Evolutionary conservation across 345 rosid genomes (phyloP), one percentile per base, ranked within the genome.

Genomic region (Salix viminalis): DNA sequence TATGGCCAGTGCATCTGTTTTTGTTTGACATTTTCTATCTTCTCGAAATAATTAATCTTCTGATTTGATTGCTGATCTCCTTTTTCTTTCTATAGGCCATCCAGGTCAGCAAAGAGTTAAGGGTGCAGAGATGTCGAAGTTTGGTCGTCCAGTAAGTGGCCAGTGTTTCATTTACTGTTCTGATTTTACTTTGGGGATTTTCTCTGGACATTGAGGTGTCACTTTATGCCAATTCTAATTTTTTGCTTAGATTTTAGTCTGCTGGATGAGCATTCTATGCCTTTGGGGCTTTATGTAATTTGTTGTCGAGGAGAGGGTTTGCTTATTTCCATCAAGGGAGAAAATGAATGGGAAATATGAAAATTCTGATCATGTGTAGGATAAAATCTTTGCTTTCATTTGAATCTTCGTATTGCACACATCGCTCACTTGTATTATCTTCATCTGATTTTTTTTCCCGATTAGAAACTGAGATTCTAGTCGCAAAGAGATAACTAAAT

Each of bases 21-120:
- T 54, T n/a, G 14, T 58, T 1, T 14, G 39, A 24, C 14, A 62
- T 62, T 6, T 5, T 30, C 65, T 44, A 4, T 68, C 37, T 16
- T 56, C 37, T 9, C 3, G 34, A 18, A 28, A 21, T 21, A 14
- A 52, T 36, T 60, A 32, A 12, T 46, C 19, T 12, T 66, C 52
- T 77, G 36, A 54, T 65, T 67, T 44, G 34, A 39, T 36, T 52
- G 56, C 60, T 81, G 50, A 23, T 65, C 16, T 79, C 19, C 32
- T 11, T 42, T 67, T 75, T 64, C 60, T 19, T 15, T 71, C 34
- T 54, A 81, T 76, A 94, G 98, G 98, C 66, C 71, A 74, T 60
- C 99, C 97, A 28, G 97, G 98, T 84, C 90, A 84, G 71, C 97
- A 86, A 72, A 90, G 86, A 77, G 86, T 89, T 56, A 91, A 91